These are phyloP conservation scores for Gracilaria gracilis DNA, from an alignment of 23 red algal genomes.

Conservation along the genomic window DNA sequence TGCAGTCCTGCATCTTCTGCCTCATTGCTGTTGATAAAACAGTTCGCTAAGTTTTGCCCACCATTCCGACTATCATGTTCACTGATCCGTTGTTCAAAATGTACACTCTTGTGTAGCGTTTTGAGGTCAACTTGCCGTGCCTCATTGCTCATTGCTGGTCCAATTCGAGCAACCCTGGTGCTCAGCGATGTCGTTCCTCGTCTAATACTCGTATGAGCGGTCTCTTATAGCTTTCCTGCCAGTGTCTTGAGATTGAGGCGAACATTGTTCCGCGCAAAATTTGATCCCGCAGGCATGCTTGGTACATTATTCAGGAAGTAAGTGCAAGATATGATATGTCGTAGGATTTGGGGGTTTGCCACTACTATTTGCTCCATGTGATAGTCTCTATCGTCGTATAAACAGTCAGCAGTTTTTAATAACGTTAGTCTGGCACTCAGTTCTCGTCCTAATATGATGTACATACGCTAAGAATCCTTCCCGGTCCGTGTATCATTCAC, in stretches of 20 bases:
- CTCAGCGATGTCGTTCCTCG: not conserved
- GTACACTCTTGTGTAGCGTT: not conserved
- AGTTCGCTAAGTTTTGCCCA: too few relatives aligned
- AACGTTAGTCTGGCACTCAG: constrained; percentile 12
- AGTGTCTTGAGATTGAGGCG: not conserved
- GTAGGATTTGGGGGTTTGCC: too few relatives aligned
- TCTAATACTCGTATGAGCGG: too few relatives aligned
- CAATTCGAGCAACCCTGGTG: not conserved
- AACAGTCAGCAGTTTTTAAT: constrained; percentile 49
- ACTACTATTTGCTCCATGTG: not conserved
- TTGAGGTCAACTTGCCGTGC: not conserved
- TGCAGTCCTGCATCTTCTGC: too few relatives aligned
- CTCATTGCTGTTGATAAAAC: too few relatives aligned
- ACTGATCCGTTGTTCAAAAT: too few relatives aligned
- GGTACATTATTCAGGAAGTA: not conserved
- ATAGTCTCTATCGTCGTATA: constrained; percentile 2
- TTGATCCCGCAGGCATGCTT: not conserved
- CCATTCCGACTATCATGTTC: too few relatives aligned
- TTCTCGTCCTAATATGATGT: constrained; percentile 3
- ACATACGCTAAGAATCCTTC: not conserved
- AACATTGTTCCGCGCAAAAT: too few relatives aligned
- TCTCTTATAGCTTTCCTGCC: not conserved
- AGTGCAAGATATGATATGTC: not conserved
- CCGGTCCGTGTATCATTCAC: not conserved
- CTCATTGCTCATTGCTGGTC: not conserved